Evolutionary conservation across 192 early-diverging fungal genomes (phyloP), one percentile per base, ranked within the genome.

Genomic region (Coemansia sp.): DNA sequence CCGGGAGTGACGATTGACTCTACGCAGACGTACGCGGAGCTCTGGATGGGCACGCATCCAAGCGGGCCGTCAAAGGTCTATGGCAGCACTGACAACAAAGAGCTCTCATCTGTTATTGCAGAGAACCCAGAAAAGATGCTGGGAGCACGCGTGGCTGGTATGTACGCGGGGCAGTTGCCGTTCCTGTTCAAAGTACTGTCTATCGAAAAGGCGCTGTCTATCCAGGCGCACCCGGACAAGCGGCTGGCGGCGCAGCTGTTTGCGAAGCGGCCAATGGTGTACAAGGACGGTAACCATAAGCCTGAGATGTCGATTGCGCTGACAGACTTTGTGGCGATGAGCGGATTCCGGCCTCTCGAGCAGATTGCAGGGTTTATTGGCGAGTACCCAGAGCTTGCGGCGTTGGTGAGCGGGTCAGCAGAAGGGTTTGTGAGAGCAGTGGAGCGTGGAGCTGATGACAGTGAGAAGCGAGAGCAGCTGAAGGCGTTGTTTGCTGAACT

Each of bases 41-140:
- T 99, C 17, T 97, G 94, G 94, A 97, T 98, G 96, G 95, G 95
- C 21, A 98, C 97, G 8, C 97, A 99, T 66, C 89, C 94, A 3
- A 97, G 88, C 72, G 95, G 85, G 1, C 93, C 95, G 2, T 93
- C 91, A 4, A 59, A 55, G 22, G 50, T 87, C 21, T 63, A 68
- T 44, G 75, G 81, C n/a, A n/a, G n/a, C n/a, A n/a, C n/a, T n/a
- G n/a, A n/a, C n/a, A 39, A 81, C 72, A 0, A 60, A 82, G 27
- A 70, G 29, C 65, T 67, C 18, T 81, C 87, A 2, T 73, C 80
- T 17, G 52, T 91, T 11, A 74, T 97, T 27, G 62, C 64, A 14
- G 59, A 81, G 11, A 60, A 91, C 62, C 76, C 81, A 10, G 24
- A 37, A 14, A 46, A 76, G n/a, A 74, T 83, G 17, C 80, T 93